Conservation (phyloP, 2,329 filamentous ascomycete species). For the Lasiodiplodia sp. region DNA sequence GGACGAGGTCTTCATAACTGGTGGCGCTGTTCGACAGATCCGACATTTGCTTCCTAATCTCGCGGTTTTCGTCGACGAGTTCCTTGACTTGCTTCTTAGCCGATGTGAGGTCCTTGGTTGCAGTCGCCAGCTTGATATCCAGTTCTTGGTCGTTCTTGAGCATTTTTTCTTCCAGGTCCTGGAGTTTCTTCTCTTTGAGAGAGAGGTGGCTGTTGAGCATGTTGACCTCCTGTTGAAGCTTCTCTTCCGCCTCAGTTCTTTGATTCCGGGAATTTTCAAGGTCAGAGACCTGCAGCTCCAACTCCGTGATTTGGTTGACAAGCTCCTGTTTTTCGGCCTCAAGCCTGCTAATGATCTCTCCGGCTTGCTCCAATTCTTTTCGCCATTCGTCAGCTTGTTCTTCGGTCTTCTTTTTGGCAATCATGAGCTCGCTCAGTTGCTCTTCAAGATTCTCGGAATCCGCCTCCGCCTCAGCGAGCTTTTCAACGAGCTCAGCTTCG, state of each 20-base stretch:
- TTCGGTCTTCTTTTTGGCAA: conserved; percentile 87
- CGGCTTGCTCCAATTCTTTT: conserved; percentile 88
- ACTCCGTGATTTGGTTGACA: conserved; percentile 68
- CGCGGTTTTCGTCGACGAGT: conserved; percentile 79
- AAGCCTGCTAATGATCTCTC: conserved; percentile 81
- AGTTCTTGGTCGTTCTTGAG: conserved; percentile 87
- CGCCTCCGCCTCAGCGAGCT: conserved; percentile 87
- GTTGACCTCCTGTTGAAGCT: conserved; percentile 81
- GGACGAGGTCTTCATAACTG: conserved; percentile 91
- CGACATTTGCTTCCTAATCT: conserved; percentile 83
- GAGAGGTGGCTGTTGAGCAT: conserved; percentile 90
- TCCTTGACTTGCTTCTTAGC: conserved; percentile 78
- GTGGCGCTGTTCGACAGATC: conserved; percentile 91
- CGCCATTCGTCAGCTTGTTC: conserved; percentile 81
- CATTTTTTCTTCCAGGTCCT: conserved; percentile 84
- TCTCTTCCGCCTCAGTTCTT: conserved; percentile 77
- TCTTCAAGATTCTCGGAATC: conserved; percentile 95
- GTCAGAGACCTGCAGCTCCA: conserved; percentile 75
- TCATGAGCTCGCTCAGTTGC: conserved; percentile 86
- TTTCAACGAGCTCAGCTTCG: conserved; percentile 92
- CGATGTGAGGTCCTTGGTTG: conserved; percentile 80
- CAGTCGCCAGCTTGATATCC: conserved; percentile 79
- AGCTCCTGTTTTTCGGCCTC: conserved; percentile 86
- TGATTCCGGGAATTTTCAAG: conserved; percentile 75
- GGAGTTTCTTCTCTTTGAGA: conserved; percentile 87